Evolutionary conservation across 78 protist species (phyloP).

Genomic region (Dictyostelium brefeldianum): DNA sequence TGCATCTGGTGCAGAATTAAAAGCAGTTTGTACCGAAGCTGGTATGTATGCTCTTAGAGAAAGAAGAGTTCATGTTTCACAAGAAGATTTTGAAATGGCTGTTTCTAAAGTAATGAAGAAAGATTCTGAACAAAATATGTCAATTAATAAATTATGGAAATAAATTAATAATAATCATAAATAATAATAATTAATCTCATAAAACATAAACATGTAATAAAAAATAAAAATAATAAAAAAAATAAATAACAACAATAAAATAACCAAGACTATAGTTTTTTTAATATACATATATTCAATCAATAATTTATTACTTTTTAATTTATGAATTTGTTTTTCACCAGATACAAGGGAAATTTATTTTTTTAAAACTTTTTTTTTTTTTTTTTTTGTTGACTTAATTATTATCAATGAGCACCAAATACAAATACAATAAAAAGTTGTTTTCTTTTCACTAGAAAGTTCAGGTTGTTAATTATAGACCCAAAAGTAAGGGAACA

Average conservation of each 20-base stretch:
- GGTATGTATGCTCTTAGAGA: slow-evolving; percentile 99
- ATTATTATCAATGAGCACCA: too few species aligned
- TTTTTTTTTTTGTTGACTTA: too few species aligned
- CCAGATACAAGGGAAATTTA: too few species aligned
- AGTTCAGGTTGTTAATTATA: too few species aligned
- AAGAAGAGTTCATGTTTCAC: slow-evolving; percentile 98
- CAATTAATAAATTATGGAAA: slow-evolving; percentile 95
- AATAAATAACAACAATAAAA: not conserved
- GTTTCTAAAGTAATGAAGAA: slow-evolving; percentile 98
- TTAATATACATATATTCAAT: not conserved
- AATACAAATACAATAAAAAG: too few species aligned
- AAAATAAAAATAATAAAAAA: slow-evolving; percentile 1
- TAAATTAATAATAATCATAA: slow-evolving; percentile 43
- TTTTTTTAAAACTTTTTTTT: not conserved
- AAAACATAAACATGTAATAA: not conserved
- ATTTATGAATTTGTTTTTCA: too few species aligned
- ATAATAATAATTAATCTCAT: too few species aligned
- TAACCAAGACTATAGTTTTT: not conserved
- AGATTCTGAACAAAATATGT: slow-evolving; percentile 97
- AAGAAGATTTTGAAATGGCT: slow-evolving; percentile 99
- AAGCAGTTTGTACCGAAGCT: slow-evolving; percentile 99
- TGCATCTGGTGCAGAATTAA: slow-evolving; percentile 99
- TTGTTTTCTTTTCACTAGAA: too few species aligned
- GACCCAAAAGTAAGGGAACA: too few species aligned
- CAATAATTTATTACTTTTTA: too few species aligned